A percentile compares a stretch with the other conserved stretches of the same genome.
phyloP scores from a whole-genome alignment of 1,284 basidiomycete genomes.

The Taiwanofungus camphoratus region DNA sequence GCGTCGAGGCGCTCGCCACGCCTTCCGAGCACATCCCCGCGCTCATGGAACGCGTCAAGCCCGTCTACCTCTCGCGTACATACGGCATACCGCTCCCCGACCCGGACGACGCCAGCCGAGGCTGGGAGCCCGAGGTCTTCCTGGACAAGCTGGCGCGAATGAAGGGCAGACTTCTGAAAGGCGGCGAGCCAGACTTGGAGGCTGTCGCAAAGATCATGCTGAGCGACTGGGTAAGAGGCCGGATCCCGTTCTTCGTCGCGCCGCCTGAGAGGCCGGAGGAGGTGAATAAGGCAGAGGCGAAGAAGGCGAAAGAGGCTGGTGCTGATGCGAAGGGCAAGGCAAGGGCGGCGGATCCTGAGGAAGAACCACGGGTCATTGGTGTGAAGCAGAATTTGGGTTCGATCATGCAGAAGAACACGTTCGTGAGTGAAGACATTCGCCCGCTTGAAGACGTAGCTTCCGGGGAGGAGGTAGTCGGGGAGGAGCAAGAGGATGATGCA shows the following conservation, averaged over 20 bases:
- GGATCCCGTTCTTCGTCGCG: conserved; percentile 85
- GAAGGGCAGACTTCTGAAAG: conserved; percentile 89
- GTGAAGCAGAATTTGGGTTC: conserved; percentile 72
- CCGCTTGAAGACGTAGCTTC: conserved; percentile 48
- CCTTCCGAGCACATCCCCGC: conserved; percentile 93
- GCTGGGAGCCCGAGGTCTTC: conserved; percentile 77
- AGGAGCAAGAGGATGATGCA: conserved; percentile 23
- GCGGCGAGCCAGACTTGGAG: conserved; percentile 92
- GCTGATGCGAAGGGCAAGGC: conserved; percentile 32
- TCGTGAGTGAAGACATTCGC: conserved; percentile 65
- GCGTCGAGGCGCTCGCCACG: conserved; percentile 91
- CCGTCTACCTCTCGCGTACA: conserved; percentile 88
- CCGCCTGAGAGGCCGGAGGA: conserved; percentile 73
- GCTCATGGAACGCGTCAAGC: conserved; percentile 86
- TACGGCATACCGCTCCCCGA: conserved; percentile 75
- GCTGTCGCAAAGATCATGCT: conserved; percentile 93
- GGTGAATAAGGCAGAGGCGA: conserved; percentile 59
- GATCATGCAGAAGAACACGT: conserved; percentile 83
- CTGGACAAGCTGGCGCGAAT: conserved; percentile 84
- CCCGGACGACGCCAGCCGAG: conserved; percentile 38
- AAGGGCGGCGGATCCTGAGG: conserved; percentile 25
- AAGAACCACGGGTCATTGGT: conserved; percentile 34
- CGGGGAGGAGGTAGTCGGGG: conserved; percentile 24
- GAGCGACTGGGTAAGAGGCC: conserved; percentile 97
- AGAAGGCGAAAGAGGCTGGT: conserved; percentile 41